Conservation (phyloP, 2,329 filamentous ascomycete species). For the Penicillium brasilianum region DNA sequence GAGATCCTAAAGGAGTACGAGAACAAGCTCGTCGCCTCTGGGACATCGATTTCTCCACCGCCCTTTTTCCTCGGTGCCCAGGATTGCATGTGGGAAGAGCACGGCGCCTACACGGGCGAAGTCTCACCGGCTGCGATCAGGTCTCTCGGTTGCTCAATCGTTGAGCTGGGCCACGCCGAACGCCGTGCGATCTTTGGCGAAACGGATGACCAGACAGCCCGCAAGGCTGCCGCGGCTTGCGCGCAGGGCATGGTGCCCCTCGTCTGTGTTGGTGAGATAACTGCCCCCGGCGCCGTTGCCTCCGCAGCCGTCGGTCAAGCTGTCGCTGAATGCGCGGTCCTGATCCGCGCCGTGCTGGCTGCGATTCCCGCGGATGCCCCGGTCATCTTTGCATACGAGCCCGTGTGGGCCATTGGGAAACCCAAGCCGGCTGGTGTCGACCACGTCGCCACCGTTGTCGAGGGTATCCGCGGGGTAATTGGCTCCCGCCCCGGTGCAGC, state of each 20-base stretch:
- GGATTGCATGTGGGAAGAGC: constrained; percentile 72
- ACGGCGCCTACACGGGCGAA: constrained; percentile 78
- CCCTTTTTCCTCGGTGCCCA: constrained; percentile 73
- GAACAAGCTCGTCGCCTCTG: constrained; percentile 24
- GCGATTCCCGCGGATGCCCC: constrained; percentile 67
- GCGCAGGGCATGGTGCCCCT: constrained; percentile 75
- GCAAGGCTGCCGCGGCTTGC: constrained; percentile 71
- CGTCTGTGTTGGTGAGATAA: constrained; percentile 79
- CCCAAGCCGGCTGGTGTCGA: constrained; percentile 71
- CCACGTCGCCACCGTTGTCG: constrained; percentile 74
- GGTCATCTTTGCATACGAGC: constrained; percentile 82
- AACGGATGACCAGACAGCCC: constrained; percentile 69
- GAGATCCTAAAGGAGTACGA: constrained; percentile 45
- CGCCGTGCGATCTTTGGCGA: constrained; percentile 73
- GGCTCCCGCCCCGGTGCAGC: constrained; percentile 62
- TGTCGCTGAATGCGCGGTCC: constrained; percentile 67
- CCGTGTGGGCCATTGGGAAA: constrained; percentile 86
- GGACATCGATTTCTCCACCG: constrained; percentile 42
- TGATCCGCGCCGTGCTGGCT: constrained; percentile 68
- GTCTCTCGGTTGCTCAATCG: constrained; percentile 71
- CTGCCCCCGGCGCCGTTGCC: constrained; percentile 53
- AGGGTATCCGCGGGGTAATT: constrained; percentile 63
- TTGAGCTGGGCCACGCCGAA: constrained; percentile 83
- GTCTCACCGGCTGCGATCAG: constrained; percentile 71
- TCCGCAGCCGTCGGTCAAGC: constrained; percentile 60